Percentiles rank a stretch among this genome's conserved stretches.
Evolutionary conservation across 768 basidiomycete species (phyloP).

Genomic region (Serendipita sp.): DNA sequence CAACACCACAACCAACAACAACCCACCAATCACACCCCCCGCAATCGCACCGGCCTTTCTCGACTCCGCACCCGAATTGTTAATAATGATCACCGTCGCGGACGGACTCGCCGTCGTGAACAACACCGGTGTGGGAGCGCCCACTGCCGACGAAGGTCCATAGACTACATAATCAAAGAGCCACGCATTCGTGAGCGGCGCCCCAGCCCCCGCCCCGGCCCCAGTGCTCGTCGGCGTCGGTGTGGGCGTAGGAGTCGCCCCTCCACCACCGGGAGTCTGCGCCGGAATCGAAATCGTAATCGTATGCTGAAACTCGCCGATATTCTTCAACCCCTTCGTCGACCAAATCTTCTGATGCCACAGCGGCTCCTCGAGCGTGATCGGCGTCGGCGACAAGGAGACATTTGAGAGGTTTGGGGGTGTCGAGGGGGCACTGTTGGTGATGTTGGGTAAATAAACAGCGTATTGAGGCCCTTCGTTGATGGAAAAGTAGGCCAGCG

Average conservation of each 20-base stretch:
- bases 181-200: too few relatives aligned
- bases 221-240: neutral
- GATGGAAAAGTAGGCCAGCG: neutral
- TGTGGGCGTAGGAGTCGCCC: neutral
- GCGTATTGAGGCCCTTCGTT: neutral
- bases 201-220: too few relatives aligned
- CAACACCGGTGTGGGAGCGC: neutral
- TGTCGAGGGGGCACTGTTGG: neutral
- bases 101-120: neutral
- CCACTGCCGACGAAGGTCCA: neutral
- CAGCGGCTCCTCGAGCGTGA: neutral
- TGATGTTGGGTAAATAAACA: neutral
- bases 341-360: neutral
- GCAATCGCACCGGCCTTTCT: neutral
- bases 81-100: neutral
- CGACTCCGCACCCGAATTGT: neutral
- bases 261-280: neutral
- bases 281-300: neutral
- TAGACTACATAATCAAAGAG: neutral
- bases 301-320: neutral
- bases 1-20: too few relatives aligned
- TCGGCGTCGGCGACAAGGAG: neutral
- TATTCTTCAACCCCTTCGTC: neutral
- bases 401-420: neutral
- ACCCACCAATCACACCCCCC: neutral